Evolutionary conservation across 169 alveolate genomes (phyloP).

Genomic region (Besnoitia besnoiti): DNA sequence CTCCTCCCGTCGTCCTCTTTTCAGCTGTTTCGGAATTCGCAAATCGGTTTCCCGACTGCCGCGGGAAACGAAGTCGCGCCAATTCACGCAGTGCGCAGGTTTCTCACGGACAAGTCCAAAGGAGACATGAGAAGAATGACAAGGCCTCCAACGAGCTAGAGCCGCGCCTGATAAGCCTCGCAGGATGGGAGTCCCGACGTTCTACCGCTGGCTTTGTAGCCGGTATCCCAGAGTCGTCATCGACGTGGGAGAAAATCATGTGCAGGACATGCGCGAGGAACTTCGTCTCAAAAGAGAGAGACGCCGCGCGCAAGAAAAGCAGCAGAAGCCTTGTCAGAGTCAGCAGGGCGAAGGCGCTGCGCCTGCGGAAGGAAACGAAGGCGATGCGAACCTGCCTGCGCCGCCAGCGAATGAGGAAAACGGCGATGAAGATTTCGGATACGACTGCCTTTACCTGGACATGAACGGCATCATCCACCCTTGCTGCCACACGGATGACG

Average conservation of each 20-base stretch:
- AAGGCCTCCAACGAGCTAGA: background rate
- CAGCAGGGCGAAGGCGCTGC: background rate
- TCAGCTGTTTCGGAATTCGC: background rate
- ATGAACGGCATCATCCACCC: conserved; percentile 99
- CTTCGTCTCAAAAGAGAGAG: background rate
- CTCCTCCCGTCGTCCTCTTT: background rate
- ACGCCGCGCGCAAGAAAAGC: background rate
- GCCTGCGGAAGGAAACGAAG: background rate
- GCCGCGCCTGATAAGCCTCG: background rate
- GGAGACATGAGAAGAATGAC: background rate
- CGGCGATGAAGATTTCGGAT: conserved; percentile 73
- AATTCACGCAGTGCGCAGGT: too few species aligned
- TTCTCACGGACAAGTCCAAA: background rate
- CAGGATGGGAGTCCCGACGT: conserved; percentile 98
- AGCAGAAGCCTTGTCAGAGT: background rate
- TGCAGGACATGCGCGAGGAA: conserved; percentile 14
- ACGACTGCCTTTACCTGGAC: conserved; percentile 96
- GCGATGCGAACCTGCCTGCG: conserved; percentile 71
- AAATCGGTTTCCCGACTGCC: too few species aligned
- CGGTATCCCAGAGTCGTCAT: conserved; percentile 52
- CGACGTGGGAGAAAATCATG: conserved; percentile 27
- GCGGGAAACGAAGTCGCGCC: too few species aligned
- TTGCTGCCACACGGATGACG: conserved; percentile 93
- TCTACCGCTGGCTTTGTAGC: conserved; percentile 90
- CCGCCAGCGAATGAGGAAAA: background rate